Base-by-base conservation (phyloP, 2,329 filamentous ascomycete species). In the Pseudodiploospora longispora region DNA sequence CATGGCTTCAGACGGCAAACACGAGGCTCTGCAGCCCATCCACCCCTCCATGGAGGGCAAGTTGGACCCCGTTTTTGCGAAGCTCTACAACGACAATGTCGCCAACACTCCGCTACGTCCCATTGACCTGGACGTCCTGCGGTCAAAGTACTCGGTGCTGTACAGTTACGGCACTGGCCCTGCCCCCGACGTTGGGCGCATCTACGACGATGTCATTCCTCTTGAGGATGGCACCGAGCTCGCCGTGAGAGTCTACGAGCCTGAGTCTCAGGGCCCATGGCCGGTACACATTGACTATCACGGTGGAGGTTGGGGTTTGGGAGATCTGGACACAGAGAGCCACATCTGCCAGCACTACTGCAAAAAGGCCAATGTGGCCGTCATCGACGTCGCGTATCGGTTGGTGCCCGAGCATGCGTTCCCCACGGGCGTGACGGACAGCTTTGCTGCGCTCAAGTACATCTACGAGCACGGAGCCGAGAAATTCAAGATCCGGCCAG, bases 361-460 rank as follows among this genome's bases (percentile, higher is more conserved):
- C 55, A 58, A 61, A 29, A 59, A 65, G 38, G 66, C 66, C 27
- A 59, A 61, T 28, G 70, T 71, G 29, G 63, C 61, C 10, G 70
- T 76, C 29, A 62, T 78, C 43, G 69, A 74, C 50, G 67, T 76
- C 8, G 71, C 57, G n/a, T 78, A 76, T 51, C 66, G 73, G 4
- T 64, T 75, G 1, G 68, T 73, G 0, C 74, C 74, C 6, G 72
- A 76, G 53, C 54, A 66, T 48, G 57, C 67, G 5, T 75, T 72
- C 46, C 74, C 74, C n/a, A 64, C 65, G 10, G 62, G 61, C 30
- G 63, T 71, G 12, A 64, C 69, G n/a, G 74, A 77, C 56, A 67
- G 66, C 40, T 75, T 69, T 55, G 66, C 65, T 6, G 68, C 66
- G 2, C 52, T 75, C 31, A 57, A 65, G 45, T 64, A 69, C 52